A percentile compares a stretch with the other conserved stretches of the same genome.
Conservation (phyloP, 106 monocot genomes). For the Apostasia shenzhenica region DNA sequence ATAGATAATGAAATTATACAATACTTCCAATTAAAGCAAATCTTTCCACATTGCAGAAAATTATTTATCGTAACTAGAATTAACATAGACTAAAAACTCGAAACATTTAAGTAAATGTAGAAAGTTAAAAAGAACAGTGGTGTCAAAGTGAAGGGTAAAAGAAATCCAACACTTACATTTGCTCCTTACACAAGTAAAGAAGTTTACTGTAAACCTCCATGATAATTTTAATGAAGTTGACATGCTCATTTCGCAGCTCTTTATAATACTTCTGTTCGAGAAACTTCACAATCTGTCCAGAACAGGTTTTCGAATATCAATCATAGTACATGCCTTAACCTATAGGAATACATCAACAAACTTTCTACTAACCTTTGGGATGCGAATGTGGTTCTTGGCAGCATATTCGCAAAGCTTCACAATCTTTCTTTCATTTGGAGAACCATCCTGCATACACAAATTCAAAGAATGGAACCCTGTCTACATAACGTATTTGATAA, state of each 20-base stretch:
- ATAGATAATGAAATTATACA: too few relatives aligned
- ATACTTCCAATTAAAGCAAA: too few relatives aligned
- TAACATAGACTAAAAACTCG: too few relatives aligned
- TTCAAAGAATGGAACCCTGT: too few relatives aligned
- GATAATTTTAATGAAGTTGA: conserved; percentile 2
- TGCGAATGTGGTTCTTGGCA: conserved; percentile 73
- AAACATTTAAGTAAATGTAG: too few relatives aligned
- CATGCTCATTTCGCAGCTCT: conserved; percentile 6
- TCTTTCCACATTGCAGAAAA: too few relatives aligned
- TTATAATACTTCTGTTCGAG: conserved; percentile 4
- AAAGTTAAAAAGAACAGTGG: too few relatives aligned
- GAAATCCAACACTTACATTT: conserved; percentile 8
- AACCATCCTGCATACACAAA: conserved; percentile 46
- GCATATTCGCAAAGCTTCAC: conserved; percentile 96
- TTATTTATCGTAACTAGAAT: too few relatives aligned
- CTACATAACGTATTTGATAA: too few relatives aligned
- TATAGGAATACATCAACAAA: not conserved
- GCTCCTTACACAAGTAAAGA: conserved; percentile 2
- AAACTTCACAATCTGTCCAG: conserved; percentile 5
- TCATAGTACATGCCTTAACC: not conserved
- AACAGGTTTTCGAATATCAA: not conserved
- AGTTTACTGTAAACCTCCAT: conserved; percentile 11
- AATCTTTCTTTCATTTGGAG: conserved; percentile 86
- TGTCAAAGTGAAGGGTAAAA: not conserved
- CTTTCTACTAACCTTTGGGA: conserved; percentile 62